A percentile compares a stretch with the other conserved stretches of the same genome.
Evolutionary conservation across 306 rosid species (phyloP).

Genomic region (Vachellia collinsii): DNA sequence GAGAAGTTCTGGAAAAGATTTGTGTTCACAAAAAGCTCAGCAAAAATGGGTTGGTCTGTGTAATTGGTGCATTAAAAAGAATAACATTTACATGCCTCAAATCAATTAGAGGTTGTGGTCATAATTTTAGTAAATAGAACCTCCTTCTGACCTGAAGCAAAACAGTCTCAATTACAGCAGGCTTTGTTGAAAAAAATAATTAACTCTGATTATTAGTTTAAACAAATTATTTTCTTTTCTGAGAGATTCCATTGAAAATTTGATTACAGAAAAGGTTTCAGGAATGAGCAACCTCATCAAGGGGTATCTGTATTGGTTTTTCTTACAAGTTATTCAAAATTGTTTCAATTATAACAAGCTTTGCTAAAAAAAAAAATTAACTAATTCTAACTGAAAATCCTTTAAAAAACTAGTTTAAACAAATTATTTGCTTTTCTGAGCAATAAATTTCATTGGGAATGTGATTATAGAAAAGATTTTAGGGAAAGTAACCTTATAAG

Average conservation of each 20-base stretch:
- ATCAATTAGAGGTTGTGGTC: not conserved
- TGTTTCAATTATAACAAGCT: not conserved
- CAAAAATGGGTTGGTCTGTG: not conserved
- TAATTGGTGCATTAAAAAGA: not conserved
- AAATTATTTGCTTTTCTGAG: not conserved
- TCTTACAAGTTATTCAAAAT: too few relatives aligned
- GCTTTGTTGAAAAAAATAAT: not conserved
- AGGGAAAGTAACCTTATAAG: constrained; percentile 3
- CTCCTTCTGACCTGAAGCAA: not conserved
- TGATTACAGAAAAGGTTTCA: constrained; percentile 6
- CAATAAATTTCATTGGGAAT: constrained; percentile 4
- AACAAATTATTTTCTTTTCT: not conserved
- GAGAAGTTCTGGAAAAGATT: not conserved
- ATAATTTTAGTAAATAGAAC: not conserved
- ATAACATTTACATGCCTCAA: not conserved
- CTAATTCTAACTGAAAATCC: not conserved
- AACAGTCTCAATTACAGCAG: not conserved
- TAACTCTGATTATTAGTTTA: not conserved
- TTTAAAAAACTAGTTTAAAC: not conserved
- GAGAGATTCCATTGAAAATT: not conserved
- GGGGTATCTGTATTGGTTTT: not conserved
- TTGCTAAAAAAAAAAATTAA: not conserved
- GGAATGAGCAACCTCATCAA: constrained; percentile 10
- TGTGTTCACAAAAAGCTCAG: not conserved
- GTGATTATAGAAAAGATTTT: constrained; percentile 5